Base-by-base conservation (phyloP, 495 filamentous ascomycete genomes). In the Podospora pseudopauciseta region DNA sequence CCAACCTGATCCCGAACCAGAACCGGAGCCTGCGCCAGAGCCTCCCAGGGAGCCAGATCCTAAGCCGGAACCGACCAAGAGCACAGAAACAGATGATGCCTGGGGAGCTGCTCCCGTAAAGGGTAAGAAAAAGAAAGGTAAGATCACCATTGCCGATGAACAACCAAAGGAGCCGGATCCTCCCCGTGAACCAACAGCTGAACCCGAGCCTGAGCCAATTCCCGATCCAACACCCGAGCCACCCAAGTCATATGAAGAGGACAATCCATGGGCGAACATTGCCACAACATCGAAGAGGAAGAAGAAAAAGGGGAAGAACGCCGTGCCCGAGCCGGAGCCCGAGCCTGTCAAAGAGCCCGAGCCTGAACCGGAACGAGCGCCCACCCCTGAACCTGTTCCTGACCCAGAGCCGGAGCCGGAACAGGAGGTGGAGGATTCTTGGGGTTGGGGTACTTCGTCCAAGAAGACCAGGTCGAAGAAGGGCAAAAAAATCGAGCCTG, bases 221-320 rank as follows among this genome's bases (percentile, higher is more conserved):
- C 66, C 72, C 0, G 68, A 58, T 27, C 67, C 71, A 1, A 66
- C 67, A 23, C 70, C 68, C 11, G 69, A 65, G 27, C 72, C 69
- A 13, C 68, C 66, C 11, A 65, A 72, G 20, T 60, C 70, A 63
- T n/a, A 26, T 63, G 15, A 49, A 49, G 67, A 75, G 1, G 68
- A 77, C 3, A 67, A 76, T 19, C 11, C 64, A 20, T 77, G 74
- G 76, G 55, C 55, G 26, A 23, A n/a, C 13, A 55, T 70, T 4
- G 67, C 65, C 2, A 76, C 75, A 32, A 79, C 78, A 44, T 66
- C 73, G 20, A 79, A 75, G 66, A 80, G 74, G 62, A 77, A 80
- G 65, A 80, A 78, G 72, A 65, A 56, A 19, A 73, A 75, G 61
- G 60, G 20, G 26, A 69, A 67, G 15, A 39, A 69, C 16, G 27